A percentile compares a stretch with the other conserved stretches of the same genome.
phyloP scores from a whole-genome alignment of 371 early-diverging fungal genomes.

The Umbelopsis sp. region DNA sequence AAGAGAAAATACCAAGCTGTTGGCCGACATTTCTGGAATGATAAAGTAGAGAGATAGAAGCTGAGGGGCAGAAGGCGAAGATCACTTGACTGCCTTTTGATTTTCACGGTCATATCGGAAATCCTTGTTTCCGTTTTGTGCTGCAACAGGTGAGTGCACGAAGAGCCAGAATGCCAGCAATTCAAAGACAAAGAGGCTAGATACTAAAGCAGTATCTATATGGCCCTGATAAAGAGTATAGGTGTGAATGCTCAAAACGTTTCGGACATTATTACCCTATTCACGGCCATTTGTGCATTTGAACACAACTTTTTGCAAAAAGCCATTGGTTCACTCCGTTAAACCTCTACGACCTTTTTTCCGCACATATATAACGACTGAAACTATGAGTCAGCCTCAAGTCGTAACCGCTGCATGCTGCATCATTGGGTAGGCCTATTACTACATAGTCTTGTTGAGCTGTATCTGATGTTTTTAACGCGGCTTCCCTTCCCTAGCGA shows the following conservation, averaged over 20 bases:
- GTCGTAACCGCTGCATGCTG: constrained; percentile 43
- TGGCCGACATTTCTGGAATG: constrained; percentile 24
- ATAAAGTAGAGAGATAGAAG: neutral
- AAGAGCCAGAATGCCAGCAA: neutral
- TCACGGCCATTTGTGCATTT: constrained; percentile 8
- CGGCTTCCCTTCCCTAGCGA: constrained; percentile 54
- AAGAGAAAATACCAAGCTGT: constrained; percentile 44
- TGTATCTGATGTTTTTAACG: neutral
- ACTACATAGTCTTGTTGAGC: neutral
- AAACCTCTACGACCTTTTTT: neutral
- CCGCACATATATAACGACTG: constrained; percentile 6
- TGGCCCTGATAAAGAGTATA: neutral
- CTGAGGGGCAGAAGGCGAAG: no score
- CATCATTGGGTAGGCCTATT: constrained; percentile 39
- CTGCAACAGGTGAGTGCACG: neutral
- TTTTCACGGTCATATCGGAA: neutral
- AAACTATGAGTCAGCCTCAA: constrained; percentile 8
- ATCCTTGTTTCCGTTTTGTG: neutral
- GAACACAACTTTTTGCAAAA: neutral
- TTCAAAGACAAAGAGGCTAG: no score
- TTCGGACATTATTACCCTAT: neutral
- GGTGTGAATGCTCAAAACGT: constrained; percentile 7
- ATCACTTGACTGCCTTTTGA: constrained; percentile 11
- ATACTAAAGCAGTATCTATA: neutral
- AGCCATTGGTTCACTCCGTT: neutral